Conservation (phyloP, 495 filamentous ascomycete genomes). For the Achaetomiella virescens region DNA sequence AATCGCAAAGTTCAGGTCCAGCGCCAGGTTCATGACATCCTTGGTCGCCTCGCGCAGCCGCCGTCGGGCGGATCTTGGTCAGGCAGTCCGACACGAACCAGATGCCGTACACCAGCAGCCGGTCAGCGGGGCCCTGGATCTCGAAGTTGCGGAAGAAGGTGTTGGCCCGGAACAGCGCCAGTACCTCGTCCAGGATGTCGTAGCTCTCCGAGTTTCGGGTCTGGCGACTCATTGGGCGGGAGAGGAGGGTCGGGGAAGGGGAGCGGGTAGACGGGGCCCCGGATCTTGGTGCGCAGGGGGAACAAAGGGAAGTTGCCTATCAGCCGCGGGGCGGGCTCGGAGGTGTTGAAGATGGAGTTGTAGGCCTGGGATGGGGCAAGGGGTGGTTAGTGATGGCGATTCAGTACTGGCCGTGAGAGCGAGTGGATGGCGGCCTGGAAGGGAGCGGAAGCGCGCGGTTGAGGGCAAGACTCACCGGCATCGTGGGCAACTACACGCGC, state of each 20-base stretch:
- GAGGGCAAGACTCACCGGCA: constrained; percentile 19
- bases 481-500: constrained; percentile 14
- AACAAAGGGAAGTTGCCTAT: constrained; percentile 91
- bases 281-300: constrained; percentile 84
- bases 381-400: not conserved
- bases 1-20: constrained; percentile 84
- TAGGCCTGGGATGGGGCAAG: constrained; percentile 58
- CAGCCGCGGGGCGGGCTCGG: constrained; percentile 38
- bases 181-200: constrained; percentile 89
- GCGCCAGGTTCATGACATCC: constrained; percentile 54
- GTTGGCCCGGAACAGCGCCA: constrained; percentile 92
- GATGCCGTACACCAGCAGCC: constrained; percentile 93
- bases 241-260: constrained; percentile 54
- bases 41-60: constrained; percentile 48
- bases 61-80: constrained; percentile 66
- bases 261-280: constrained; percentile 85
- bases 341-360: constrained; percentile 87
- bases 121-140: constrained; percentile 93
- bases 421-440: not conserved
- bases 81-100: constrained; percentile 87
- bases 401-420: not conserved
- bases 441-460: not conserved
- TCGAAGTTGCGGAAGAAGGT: constrained; percentile 99
- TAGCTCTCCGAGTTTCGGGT: constrained; percentile 82
- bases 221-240: constrained; percentile 61